Percentiles rank a stretch among this genome's conserved stretches.
Evolutionary conservation across 495 filamentous ascomycete species (phyloP).

Genomic region (Hypoxylon fragiforme): DNA sequence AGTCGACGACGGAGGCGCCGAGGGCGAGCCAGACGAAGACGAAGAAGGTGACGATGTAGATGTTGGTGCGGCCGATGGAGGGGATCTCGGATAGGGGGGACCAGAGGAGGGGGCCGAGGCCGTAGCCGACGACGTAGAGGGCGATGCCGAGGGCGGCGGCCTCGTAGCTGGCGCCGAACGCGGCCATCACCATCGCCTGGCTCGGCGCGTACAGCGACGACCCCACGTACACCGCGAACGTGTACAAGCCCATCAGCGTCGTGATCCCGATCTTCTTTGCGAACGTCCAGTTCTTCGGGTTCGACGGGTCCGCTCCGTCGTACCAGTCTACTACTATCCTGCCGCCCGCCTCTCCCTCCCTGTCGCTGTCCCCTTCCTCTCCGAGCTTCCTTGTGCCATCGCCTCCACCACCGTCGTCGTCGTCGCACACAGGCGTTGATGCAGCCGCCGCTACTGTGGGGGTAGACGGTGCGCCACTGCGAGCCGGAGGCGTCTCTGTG

Average conservation of each 20-base stretch:
- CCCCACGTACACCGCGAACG: slow-evolving; percentile 54
- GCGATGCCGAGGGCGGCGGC: slow-evolving; percentile 58
- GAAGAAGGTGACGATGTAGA: slow-evolving; percentile 69
- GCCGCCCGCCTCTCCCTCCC: neutral
- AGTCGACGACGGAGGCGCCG: slow-evolving; percentile 72
- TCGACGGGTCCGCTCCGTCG: slow-evolving; percentile 51
- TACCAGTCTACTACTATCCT: slow-evolving; percentile 61
- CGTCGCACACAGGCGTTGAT: neutral
- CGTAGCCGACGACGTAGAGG: slow-evolving; percentile 67
- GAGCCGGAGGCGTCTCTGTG: neutral
- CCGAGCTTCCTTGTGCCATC: too few relatives aligned
- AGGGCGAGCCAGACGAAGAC: slow-evolving; percentile 74
- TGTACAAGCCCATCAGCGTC: slow-evolving; percentile 57
- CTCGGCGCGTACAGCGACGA: slow-evolving; percentile 51
- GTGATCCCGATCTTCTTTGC: slow-evolving; percentile 48
- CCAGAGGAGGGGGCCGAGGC: slow-evolving; percentile 54
- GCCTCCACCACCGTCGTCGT: neutral
- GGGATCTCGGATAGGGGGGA: slow-evolving; percentile 65
- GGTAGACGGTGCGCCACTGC: neutral
- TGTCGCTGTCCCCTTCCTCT: neutral
- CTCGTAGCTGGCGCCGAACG: slow-evolving; percentile 57
- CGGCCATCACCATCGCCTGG: slow-evolving; percentile 47
- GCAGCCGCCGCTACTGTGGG: neutral
- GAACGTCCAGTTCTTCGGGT: slow-evolving; percentile 59
- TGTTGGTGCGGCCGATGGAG: slow-evolving; percentile 62